Evolutionary conservation across 1,139 yeast species (phyloP).

Genomic region (Trichomonascaceae sp.): DNA sequence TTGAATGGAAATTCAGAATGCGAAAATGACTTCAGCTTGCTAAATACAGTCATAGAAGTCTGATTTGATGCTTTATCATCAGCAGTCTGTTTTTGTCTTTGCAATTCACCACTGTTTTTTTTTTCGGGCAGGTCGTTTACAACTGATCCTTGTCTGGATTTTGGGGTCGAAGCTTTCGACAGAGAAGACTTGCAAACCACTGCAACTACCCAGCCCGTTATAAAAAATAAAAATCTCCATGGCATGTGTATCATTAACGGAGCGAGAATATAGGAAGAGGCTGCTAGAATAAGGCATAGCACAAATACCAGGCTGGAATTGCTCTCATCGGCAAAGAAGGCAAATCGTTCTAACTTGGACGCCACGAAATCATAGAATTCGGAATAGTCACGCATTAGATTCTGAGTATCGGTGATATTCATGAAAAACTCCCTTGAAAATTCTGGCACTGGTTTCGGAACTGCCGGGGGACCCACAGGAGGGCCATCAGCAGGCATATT

Average conservation of each 20-base stretch:
- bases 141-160: neutral
- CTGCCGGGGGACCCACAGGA: slow-evolving; percentile 40
- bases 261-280: slow-evolving; percentile 29
- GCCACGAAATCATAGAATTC: slow-evolving; percentile 54
- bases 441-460: slow-evolving; percentile 75
- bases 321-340: slow-evolving; percentile 58
- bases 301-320: slow-evolving; percentile 42
- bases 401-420: slow-evolving; percentile 79
- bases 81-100: neutral
- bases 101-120: neutral
- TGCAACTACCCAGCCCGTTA: slow-evolving; percentile 44
- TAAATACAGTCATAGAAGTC: slow-evolving; percentile 33
- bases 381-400: slow-evolving; percentile 68
- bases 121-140: neutral
- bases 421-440: slow-evolving; percentile 70
- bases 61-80: neutral
- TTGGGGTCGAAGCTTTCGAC: neutral
- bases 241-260: slow-evolving; percentile 35
- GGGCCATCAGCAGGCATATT: slow-evolving; percentile 55
- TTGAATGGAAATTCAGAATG: slow-evolving; percentile 32
- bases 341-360: slow-evolving; percentile 48
- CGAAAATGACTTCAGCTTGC: slow-evolving; percentile 23
- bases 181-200: neutral
- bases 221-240: slow-evolving; percentile 33
- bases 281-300: slow-evolving; percentile 35